phyloP scores from a whole-genome alignment of 1,284 basidiomycete genomes.

The Leccinum pallidistipes region DNA sequence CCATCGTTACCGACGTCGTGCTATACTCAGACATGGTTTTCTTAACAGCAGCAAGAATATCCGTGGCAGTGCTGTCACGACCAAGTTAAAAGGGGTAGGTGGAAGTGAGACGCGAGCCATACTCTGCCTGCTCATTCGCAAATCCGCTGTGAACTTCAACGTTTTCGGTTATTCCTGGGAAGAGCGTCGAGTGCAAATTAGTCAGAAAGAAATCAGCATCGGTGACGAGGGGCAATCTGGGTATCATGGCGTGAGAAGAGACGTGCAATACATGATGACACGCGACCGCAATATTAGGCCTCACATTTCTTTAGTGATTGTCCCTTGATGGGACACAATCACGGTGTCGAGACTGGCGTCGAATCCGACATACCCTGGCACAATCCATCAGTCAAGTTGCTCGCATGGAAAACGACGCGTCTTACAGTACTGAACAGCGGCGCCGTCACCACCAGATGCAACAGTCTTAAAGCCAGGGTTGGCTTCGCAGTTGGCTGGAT shows the following conservation, averaged over 20 bases:
- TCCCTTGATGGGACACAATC: conserved; percentile 41
- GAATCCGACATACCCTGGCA: conserved; percentile 42
- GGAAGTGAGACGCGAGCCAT: conserved; percentile 33
- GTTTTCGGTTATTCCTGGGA: conserved; percentile 51
- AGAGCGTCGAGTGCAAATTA: conserved; percentile 39
- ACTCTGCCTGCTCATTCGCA: conserved; percentile 45
- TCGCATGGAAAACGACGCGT: neutral
- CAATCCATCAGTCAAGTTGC: neutral
- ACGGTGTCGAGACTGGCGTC: conserved; percentile 34
- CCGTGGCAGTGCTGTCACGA: conserved; percentile 44
- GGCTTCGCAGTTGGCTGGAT: conserved; percentile 52
- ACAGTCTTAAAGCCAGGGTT: conserved; percentile 57
- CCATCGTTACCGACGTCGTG: conserved; percentile 46
- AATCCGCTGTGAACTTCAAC: conserved; percentile 54
- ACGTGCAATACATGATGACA: neutral
- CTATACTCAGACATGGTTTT: conserved; percentile 40
- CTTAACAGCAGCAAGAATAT: conserved; percentile 52
- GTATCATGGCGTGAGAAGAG: neutral
- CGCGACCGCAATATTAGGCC: neutral
- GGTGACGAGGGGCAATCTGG: conserved; percentile 27
- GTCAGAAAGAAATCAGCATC: conserved; percentile 40
- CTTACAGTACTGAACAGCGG: conserved; percentile 50
- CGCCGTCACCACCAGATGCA: conserved; percentile 64
- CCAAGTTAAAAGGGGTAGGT: neutral
- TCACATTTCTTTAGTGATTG: conserved; percentile 34